Conservation (phyloP, 2,329 filamentous ascomycete species). For the Didymella pomorum region DNA sequence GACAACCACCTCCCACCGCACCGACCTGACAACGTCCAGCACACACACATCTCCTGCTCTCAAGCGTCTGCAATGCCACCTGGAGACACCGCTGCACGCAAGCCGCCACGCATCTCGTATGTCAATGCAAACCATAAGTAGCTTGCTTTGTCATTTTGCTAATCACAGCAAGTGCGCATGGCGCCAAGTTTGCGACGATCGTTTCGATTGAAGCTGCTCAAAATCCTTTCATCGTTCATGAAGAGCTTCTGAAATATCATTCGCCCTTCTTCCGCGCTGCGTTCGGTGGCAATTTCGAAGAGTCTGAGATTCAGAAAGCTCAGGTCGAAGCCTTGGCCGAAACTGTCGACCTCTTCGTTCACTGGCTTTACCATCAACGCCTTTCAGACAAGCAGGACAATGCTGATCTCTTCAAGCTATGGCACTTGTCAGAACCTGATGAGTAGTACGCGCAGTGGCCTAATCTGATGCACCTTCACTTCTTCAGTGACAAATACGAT, state of each 20-base stretch:
- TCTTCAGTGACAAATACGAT: no score
- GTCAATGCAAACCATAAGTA: neutral
- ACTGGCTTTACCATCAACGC: neutral
- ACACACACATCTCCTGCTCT: no score
- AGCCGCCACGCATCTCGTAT: neutral
- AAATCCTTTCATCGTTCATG: neutral
- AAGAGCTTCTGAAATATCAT: neutral
- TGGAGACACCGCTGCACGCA: neutral
- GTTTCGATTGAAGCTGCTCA: no score
- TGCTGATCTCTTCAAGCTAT: neutral
- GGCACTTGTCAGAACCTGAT: neutral
- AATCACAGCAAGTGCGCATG: neutral
- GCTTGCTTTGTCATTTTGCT: no score
- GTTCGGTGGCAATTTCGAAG: neutral
- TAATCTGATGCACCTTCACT: no score
- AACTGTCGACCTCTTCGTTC: neutral
- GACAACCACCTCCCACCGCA: no score
- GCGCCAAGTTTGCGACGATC: neutral
- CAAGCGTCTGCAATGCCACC: neutral
- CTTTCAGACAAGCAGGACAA: neutral
- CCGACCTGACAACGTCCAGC: no score
- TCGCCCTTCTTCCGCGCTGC: neutral
- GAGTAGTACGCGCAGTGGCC: no score
- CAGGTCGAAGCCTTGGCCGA: neutral
- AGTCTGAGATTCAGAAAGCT: neutral